These are phyloP conservation scores for Neurospora crassa DNA, from an alignment of 2,329 filamentous ascomycete genomes.

Conservation along the genomic window DNA sequence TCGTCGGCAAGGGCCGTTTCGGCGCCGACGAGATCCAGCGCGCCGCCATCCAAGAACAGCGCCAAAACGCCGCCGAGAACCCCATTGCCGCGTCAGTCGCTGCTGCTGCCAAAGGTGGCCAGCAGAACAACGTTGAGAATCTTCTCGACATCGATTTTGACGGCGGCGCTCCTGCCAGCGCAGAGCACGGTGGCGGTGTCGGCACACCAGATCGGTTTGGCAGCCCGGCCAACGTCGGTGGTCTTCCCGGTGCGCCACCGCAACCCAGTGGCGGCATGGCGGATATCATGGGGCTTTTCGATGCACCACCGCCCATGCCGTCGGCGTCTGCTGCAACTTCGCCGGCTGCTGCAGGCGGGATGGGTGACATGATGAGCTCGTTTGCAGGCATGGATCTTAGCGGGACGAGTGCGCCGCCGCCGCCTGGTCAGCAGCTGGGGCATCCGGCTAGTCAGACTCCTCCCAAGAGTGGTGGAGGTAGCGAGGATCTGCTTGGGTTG, in stretches of 20 bases:
- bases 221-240: conserved; percentile 40
- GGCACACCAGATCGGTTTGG: conserved; percentile 61
- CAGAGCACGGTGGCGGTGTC: conserved; percentile 12
- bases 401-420: conserved; percentile 53
- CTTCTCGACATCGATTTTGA: conserved; percentile 66
- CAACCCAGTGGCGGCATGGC: conserved; percentile 40
- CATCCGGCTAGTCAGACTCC: conserved; percentile 25
- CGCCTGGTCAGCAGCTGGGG: conserved; percentile 41
- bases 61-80: conserved; percentile 85
- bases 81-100: conserved; percentile 81
- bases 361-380: conserved; percentile 85
- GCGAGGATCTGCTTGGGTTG: conserved; percentile 50
- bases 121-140: conserved; percentile 79
- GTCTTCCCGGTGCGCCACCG: conserved; percentile 23
- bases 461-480: conserved; percentile 35
- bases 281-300: conserved; percentile 62
- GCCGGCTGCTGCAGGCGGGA: conserved; percentile 31
- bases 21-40: conserved; percentile 91
- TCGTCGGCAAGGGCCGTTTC: conserved; percentile 88
- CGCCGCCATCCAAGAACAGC: conserved; percentile 92
- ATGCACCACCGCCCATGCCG: conserved; percentile 49
- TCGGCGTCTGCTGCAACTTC: conserved; percentile 21
- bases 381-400: conserved; percentile 75
- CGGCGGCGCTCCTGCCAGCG: conserved; percentile 78
- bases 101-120: conserved; percentile 43